Evolutionary conservation across 768 basidiomycete species (phyloP).

Genomic region (Lactarius sanguifluus): DNA sequence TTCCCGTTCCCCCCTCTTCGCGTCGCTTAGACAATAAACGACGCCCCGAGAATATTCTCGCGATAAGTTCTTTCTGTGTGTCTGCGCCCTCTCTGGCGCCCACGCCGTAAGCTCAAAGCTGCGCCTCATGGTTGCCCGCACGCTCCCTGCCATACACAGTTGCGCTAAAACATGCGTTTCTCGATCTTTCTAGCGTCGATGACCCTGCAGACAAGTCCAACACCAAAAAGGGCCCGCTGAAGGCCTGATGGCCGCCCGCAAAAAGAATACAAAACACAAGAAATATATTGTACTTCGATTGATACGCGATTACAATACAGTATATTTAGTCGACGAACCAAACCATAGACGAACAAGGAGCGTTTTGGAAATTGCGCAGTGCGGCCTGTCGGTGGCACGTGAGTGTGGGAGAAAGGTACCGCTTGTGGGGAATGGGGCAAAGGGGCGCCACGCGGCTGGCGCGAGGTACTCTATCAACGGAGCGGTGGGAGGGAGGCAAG

Average conservation of each 20-base stretch:
- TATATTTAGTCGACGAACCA: neutral
- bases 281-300: neutral
- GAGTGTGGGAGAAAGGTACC: slow-evolving; percentile 21
- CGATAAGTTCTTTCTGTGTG: neutral
- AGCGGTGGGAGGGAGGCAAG: neutral
- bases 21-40: neutral
- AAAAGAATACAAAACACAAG: neutral
- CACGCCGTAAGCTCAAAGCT: slow-evolving; percentile 4
- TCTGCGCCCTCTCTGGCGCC: slow-evolving; percentile 7
- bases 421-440: neutral
- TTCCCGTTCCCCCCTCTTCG: neutral
- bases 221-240: neutral
- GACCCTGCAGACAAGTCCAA: slow-evolving; percentile 18
- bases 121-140: slow-evolving; percentile 21
- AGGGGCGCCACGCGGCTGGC: slow-evolving; percentile 22
- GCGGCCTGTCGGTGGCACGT: neutral
- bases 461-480: slow-evolving; percentile 3
- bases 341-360: too few relatives aligned
- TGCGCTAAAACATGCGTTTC: slow-evolving; percentile 14
- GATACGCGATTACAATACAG: slow-evolving; percentile 4
- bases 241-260: slow-evolving; percentile 1
- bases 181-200: slow-evolving; percentile 9
- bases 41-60: neutral
- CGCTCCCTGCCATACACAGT: slow-evolving; percentile 19
- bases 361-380: slow-evolving; percentile 5